Percentiles rank a stretch among this genome's conserved stretches.
phyloP scores from a whole-genome alignment of 179 eudicot genomes.

The Sideroxylon spinosum region DNA sequence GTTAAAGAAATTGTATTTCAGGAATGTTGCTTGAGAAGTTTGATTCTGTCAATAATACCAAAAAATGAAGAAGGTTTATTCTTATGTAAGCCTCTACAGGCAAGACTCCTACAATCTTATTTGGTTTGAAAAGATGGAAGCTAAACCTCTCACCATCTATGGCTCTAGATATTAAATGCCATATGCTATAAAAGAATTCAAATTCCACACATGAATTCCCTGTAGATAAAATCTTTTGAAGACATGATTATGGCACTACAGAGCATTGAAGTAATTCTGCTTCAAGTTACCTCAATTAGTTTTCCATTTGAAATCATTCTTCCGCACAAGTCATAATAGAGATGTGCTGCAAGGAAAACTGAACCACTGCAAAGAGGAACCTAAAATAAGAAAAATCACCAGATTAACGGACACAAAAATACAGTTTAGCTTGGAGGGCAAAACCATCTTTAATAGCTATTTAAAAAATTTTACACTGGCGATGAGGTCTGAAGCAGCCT shows the following conservation, averaged over 20 bases:
- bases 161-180: background rate
- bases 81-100: background rate
- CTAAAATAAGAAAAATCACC: conserved; percentile 34
- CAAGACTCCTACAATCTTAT: background rate
- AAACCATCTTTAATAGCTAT: background rate
- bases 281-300: conserved; percentile 57
- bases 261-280: background rate
- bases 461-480: conserved; percentile 46
- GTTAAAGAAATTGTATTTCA: background rate
- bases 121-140: background rate
- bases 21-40: too few species aligned
- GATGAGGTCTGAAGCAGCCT: conserved; percentile 47
- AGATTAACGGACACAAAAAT: conserved; percentile 10
- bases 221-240: background rate
- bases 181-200: background rate
- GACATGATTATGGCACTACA: background rate
- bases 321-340: conserved; percentile 69
- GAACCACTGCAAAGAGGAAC: conserved; percentile 45
- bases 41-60: too few species aligned
- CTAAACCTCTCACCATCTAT: background rate
- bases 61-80: too few species aligned
- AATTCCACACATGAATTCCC: background rate
- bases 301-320: conserved; percentile 52
- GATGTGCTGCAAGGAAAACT: conserved; percentile 62
- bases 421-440: background rate